These are phyloP conservation scores for Solanum hybrid DNA, from an alignment of 305 asterid species.

Conservation along the genomic window DNA sequence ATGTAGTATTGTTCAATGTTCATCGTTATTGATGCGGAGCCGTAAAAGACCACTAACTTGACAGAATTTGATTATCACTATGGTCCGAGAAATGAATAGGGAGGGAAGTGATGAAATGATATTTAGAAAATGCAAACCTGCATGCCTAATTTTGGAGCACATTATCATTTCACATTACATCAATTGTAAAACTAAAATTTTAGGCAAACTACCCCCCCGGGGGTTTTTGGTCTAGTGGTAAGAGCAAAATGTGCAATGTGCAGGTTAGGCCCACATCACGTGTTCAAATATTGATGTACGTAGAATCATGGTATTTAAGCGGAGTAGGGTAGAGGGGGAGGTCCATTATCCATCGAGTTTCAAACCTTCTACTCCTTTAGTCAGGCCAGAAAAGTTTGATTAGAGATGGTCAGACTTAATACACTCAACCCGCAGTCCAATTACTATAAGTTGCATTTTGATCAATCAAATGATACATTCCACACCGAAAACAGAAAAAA, in stretches of 20 bases:
- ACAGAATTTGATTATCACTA: neutral
- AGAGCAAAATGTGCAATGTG: neutral
- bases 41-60: neutral
- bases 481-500: neutral
- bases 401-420: neutral
- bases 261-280: neutral
- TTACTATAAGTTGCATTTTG: neutral
- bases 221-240: neutral
- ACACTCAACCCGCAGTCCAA: neutral
- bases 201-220: neutral
- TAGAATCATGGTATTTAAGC: neutral
- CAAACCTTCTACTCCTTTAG: neutral
- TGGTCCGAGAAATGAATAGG: neutral
- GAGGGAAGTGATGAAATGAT: neutral
- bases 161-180: neutral
- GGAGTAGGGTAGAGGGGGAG: neutral
- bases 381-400: neutral
- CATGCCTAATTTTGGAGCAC: neutral
- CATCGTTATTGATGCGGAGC: neutral
- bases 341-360: neutral
- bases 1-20: neutral
- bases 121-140: neutral
- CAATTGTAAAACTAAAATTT: neutral
- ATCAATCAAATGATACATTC: neutral
- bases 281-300: neutral